A percentile compares a stretch with the other conserved stretches of the same genome.
These are phyloP conservation scores for Wickerhamomyces canadensis DNA, from an alignment of 805 yeast genomes.

Conservation along the genomic window DNA sequence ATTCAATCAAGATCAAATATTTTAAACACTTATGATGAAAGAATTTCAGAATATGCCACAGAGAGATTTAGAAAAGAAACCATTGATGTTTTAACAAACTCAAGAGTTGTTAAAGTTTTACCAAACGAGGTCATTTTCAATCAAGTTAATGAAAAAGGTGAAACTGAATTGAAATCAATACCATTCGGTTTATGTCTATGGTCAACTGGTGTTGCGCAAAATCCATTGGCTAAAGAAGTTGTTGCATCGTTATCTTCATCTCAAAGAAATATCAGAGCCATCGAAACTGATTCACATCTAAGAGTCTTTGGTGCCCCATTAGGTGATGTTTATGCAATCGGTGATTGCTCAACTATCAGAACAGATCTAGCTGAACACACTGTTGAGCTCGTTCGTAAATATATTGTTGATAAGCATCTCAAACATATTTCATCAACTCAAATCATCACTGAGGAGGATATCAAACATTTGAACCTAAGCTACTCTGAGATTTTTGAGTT, in stretches of 20 bases:
- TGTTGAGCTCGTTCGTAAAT: slow-evolving; percentile 42
- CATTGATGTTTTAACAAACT: slow-evolving; percentile 56
- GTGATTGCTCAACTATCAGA: slow-evolving; percentile 66
- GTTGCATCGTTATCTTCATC: slow-evolving; percentile 39
- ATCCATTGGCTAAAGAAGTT: slow-evolving; percentile 53
- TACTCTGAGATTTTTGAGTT: slow-evolving; percentile 44
- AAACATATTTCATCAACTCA: slow-evolving; percentile 27
- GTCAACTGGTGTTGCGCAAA: slow-evolving; percentile 73
- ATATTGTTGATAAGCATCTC: slow-evolving; percentile 37
- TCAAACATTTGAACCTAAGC: slow-evolving; percentile 41
- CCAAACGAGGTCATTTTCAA: slow-evolving; percentile 55
- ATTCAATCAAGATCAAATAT: slow-evolving; percentile 66
- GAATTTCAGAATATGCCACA: slow-evolving; percentile 60
- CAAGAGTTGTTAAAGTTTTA: slow-evolving; percentile 54
- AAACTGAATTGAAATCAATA: slow-evolving; percentile 36
- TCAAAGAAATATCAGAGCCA: slow-evolving; percentile 63
- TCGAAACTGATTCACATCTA: slow-evolving; percentile 69
- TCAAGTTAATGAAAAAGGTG: slow-evolving; percentile 42
- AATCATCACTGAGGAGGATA: slow-evolving; percentile 45
- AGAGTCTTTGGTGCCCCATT: slow-evolving; percentile 63
- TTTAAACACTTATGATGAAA: slow-evolving; percentile 62
- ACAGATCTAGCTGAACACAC: slow-evolving; percentile 54
- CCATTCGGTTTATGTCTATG: slow-evolving; percentile 68
- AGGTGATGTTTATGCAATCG: slow-evolving; percentile 67
- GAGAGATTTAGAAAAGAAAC: slow-evolving; percentile 56